phyloP scores from a whole-genome alignment of 1,284 basidiomycete genomes.

The Dichomitus squalens region DNA sequence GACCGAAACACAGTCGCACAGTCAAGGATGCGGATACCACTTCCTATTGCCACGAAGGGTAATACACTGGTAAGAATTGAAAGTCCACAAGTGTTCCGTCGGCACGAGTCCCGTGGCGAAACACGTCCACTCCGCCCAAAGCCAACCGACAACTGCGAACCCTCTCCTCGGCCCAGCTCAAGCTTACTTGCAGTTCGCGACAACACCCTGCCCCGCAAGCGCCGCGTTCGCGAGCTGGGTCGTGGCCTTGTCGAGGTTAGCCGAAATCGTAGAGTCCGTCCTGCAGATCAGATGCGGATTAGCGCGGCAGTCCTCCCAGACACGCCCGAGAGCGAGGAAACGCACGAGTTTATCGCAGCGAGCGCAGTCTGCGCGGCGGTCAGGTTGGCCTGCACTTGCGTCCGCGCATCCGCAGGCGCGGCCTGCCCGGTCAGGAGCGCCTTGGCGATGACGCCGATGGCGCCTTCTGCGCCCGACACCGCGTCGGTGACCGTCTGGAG shows the following conservation, averaged over 20 bases:
- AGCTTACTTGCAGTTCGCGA: constrained; percentile 27
- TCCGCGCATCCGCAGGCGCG: constrained; percentile 37
- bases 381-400: constrained; percentile 37
- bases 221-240: constrained; percentile 18
- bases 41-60: too few relatives aligned
- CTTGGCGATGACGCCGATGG: constrained; percentile 36
- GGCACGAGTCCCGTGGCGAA: too few relatives aligned
- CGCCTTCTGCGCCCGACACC: constrained; percentile 34
- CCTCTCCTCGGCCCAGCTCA: too few relatives aligned
- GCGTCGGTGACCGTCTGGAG: constrained; percentile 30
- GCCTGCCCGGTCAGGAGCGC: constrained; percentile 36
- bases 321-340: not conserved
- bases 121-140: too few relatives aligned
- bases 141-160: too few relatives aligned
- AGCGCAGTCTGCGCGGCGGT: constrained; percentile 35
- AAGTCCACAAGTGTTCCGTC: too few relatives aligned
- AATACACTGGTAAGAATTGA: too few relatives aligned
- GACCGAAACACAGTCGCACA: too few relatives aligned
- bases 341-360: constrained; percentile 36
- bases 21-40: too few relatives aligned
- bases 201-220: constrained; percentile 27
- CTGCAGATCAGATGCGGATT: constrained; percentile 3
- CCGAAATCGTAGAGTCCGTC: constrained; percentile 18
- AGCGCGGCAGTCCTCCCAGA: not conserved
- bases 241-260: constrained; percentile 21